These are phyloP conservation scores for Agaricus sinodeliciosus DNA, from an alignment of 768 basidiomycete species.

Conservation along the genomic window DNA sequence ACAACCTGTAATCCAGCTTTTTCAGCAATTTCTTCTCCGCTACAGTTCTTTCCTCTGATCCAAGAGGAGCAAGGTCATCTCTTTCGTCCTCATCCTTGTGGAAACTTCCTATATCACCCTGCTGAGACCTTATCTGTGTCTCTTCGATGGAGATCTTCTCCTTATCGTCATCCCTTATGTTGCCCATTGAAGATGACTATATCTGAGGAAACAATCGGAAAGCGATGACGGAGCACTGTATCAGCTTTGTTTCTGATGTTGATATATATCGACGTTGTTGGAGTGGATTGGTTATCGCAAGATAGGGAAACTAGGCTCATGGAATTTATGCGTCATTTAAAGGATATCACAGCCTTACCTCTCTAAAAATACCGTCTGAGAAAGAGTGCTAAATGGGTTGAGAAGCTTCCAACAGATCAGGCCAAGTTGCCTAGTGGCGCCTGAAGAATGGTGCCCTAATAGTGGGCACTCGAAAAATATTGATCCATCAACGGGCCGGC, in stretches of 20 bases:
- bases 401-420: background rate
- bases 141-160: constrained; percentile 1
- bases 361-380: background rate
- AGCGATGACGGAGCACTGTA: background rate
- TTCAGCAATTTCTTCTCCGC: constrained; percentile 38
- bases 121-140: background rate
- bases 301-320: too few species aligned
- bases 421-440: background rate
- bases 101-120: background rate
- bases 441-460: background rate
- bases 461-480: too few species aligned
- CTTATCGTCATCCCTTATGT: background rate
- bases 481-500: too few species aligned
- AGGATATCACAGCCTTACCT: background rate
- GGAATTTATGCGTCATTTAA: background rate
- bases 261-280: background rate
- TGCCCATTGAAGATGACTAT: background rate
- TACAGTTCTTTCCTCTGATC: constrained; percentile 18
- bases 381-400: background rate
- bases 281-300: too few species aligned
- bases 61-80: constrained; percentile 1
- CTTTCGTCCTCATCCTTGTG: background rate
- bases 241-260: background rate
- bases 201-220: background rate
- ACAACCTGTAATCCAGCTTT: constrained; percentile 43